Evolutionary conservation across 2,329 filamentous ascomycete genomes (phyloP).

Genomic region (Phialophora chinensis): DNA sequence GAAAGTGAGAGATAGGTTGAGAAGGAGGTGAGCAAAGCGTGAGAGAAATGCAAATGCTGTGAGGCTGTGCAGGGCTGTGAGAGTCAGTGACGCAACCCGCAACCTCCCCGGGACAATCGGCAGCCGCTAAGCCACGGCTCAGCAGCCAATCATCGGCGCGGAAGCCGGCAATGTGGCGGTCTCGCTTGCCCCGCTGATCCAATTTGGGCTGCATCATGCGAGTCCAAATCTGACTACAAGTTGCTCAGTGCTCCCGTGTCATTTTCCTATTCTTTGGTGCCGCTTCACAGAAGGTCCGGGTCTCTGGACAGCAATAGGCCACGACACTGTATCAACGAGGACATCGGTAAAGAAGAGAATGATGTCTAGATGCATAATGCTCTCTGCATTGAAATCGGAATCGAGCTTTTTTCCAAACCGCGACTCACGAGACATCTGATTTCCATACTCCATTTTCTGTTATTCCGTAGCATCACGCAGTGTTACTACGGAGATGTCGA

Average conservation of each 20-base stretch:
- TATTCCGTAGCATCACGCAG: neutral
- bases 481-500: neutral
- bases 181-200: constrained; percentile 1
- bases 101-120: constrained; percentile 13
- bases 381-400: neutral
- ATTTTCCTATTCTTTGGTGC: neutral
- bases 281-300: too few species aligned
- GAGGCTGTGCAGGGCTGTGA: constrained; percentile 36
- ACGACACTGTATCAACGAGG: neutral
- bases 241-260: neutral
- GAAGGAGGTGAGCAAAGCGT: constrained; percentile 23
- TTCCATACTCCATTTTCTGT: neutral
- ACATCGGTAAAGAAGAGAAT: neutral
- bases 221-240: neutral
- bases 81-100: constrained; percentile 23
- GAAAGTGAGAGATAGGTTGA: constrained; percentile 28
- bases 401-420: neutral
- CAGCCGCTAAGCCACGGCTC: constrained; percentile 12
- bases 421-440: neutral
- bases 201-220: neutral
- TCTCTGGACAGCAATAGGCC: neutral
- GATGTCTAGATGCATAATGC: neutral
- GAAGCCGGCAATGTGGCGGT: neutral
- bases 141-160: constrained; percentile 1
- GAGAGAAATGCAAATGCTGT: constrained; percentile 27